phyloP scores from a whole-genome alignment of 495 filamentous ascomycete genomes.

The Aspergillus saccharolyticus region DNA sequence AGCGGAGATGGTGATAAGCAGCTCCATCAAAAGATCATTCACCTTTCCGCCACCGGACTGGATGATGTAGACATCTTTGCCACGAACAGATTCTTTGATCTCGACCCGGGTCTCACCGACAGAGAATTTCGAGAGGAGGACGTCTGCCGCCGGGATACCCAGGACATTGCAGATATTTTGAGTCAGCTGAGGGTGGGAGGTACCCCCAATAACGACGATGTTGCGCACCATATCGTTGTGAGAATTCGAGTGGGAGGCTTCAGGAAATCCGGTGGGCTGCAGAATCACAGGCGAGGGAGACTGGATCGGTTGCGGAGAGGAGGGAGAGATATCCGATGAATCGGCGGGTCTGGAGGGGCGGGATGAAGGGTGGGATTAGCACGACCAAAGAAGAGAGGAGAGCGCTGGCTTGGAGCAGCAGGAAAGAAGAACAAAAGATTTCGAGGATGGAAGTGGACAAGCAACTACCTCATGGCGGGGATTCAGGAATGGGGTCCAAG shows the following conservation, averaged over 20 bases:
- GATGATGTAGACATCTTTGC: slow-evolving; percentile 97
- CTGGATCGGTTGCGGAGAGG: slow-evolving; percentile 25
- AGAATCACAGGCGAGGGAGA: slow-evolving; percentile 16
- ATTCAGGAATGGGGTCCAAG: slow-evolving; percentile 15
- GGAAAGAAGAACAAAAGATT: slow-evolving; percentile 16
- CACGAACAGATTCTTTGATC: slow-evolving; percentile 90
- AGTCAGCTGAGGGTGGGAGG: slow-evolving; percentile 83
- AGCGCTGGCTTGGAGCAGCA: slow-evolving; percentile 1
- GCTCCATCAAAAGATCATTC: slow-evolving; percentile 93
- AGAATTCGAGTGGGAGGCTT: slow-evolving; percentile 9
- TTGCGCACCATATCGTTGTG: slow-evolving; percentile 76
- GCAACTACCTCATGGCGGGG: slow-evolving; percentile 38
- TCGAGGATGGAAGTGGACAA: slow-evolving; percentile 17
- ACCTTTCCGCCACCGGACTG: slow-evolving; percentile 85
- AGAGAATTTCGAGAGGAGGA: slow-evolving; percentile 83
- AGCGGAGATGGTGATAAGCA: slow-evolving; percentile 92
- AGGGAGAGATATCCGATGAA: slow-evolving; percentile 29
- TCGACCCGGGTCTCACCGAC: slow-evolving; percentile 94
- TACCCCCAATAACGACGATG: slow-evolving; percentile 88
- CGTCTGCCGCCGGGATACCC: slow-evolving; percentile 75
- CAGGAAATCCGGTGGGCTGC: slow-evolving; percentile 11
- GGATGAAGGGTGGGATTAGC: slow-evolving; percentile 24
- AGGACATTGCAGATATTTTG: slow-evolving; percentile 80
- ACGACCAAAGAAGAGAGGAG: slow-evolving; percentile 10
- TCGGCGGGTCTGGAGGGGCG: slow-evolving; percentile 35